Conservation (phyloP, 2,329 filamentous ascomycete species). For the Teratosphaeria destructans region DNA sequence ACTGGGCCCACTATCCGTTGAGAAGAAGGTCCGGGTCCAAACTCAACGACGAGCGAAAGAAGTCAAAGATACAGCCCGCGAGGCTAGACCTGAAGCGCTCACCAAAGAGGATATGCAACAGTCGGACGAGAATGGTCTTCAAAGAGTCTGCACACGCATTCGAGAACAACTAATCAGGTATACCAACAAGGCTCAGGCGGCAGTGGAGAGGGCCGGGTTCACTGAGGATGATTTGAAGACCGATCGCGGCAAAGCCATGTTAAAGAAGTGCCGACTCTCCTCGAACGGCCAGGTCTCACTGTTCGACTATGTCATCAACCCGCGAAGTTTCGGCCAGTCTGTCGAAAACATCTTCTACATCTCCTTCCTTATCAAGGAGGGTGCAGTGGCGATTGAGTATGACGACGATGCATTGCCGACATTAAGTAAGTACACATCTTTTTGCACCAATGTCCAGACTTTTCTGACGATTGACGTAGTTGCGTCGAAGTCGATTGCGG, state of each 20-base stretch:
- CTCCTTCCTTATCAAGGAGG: slow-evolving; percentile 86
- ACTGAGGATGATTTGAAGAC: slow-evolving; percentile 19
- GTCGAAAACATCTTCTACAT: slow-evolving; percentile 97
- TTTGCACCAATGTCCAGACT: background rate
- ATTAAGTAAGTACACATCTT: slow-evolving; percentile 50
- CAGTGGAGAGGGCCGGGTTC: slow-evolving; percentile 9
- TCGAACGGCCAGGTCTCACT: slow-evolving; percentile 63
- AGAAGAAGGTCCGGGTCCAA: slow-evolving; percentile 67
- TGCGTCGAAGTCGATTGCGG: slow-evolving; percentile 36
- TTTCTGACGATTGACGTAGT: slow-evolving; percentile 19
- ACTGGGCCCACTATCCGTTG: slow-evolving; percentile 76
- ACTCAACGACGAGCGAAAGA: slow-evolving; percentile 62
- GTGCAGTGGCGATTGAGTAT: slow-evolving; percentile 60
- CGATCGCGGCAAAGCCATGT: slow-evolving; percentile 35
- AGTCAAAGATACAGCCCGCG: slow-evolving; percentile 57
- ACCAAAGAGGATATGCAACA: slow-evolving; percentile 62
- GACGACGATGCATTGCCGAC: slow-evolving; percentile 69
- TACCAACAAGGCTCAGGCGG: slow-evolving; percentile 22
- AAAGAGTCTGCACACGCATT: slow-evolving; percentile 67
- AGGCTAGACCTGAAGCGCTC: slow-evolving; percentile 65
- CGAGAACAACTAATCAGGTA: slow-evolving; percentile 46
- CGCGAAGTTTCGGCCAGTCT: slow-evolving; percentile 81
- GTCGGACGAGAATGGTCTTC: slow-evolving; percentile 65
- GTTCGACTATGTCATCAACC: slow-evolving; percentile 83
- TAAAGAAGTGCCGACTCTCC: slow-evolving; percentile 56